Base-by-base conservation (phyloP, 352 stramenopile genomes). In the Phytopythium delawarense region DNA sequence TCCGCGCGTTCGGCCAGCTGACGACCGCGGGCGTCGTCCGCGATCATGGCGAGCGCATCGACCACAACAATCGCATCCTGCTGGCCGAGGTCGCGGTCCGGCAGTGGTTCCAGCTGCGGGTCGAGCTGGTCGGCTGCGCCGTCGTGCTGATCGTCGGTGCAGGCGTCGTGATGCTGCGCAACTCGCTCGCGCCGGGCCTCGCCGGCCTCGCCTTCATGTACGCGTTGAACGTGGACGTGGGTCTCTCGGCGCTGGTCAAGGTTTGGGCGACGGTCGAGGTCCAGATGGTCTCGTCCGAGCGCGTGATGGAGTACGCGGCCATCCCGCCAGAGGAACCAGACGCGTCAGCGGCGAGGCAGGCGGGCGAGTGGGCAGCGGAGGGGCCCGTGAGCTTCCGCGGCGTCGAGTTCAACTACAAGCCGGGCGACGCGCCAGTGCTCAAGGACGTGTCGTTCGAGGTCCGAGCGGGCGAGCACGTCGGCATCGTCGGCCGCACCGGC, bases 181-280 rank as follows among this genome's bases (percentile, higher is more conserved):
- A 61, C 7, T 45, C 32, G 7, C 37, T 73, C 2, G 72, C 69
- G 3, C 67, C 88, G 0, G 84, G 81, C 9, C 51, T 97, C 16
- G 74, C 86, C 12, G 90, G 76, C 3, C 64, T 97, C 20, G 67
- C 94, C 4, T 87, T 98, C 52, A 83, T 84, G 34, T 97, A 92
- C 74, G 76, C 73, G 21, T 68, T 87, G 7, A 88, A 87, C 45
- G 81, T 97, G 20, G 87, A 85, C 18, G 81, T 83, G 50, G 95
- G 25, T 76, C 84, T 55, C 87, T 86, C 56, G 61, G 90, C 45
- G 65, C 89, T 61, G 12, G 59, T 52, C 34, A 57, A 55, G 20
- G 34, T 77, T 9, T 74, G 64, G 66, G 75, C 61, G n/a, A 70
- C 48, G 34, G 16, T 81, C 1, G 70, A 87, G 60, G 79, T 71